Evolutionary conservation across 805 yeast genomes (phyloP).

Genomic region (Candida sithepensis): DNA sequence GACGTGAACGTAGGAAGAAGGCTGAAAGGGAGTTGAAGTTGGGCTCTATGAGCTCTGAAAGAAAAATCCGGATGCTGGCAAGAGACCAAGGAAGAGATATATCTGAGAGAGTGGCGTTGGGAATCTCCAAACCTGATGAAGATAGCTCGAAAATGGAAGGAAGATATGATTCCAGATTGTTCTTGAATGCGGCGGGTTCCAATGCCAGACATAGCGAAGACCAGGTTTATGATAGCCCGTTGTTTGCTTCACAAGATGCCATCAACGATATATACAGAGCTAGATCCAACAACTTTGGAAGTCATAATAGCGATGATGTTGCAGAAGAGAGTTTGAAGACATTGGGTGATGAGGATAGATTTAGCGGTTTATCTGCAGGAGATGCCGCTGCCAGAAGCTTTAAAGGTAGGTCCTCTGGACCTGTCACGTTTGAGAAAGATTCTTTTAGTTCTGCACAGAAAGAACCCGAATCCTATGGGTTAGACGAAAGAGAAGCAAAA

Average conservation of each 20-base stretch:
- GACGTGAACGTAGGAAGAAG: constrained; percentile 42
- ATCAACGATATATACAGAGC: constrained; percentile 48
- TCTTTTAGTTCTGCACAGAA: not conserved
- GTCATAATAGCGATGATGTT: constrained; percentile 19
- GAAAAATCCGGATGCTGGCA: constrained; percentile 40
- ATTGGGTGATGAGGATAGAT: constrained; percentile 10
- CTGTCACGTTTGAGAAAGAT: constrained; percentile 28
- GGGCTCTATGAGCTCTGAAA: constrained; percentile 43
- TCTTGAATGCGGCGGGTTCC: constrained; percentile 39
- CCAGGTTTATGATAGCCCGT: constrained; percentile 55
- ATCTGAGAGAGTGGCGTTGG: constrained; percentile 53
- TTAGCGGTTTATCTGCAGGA: constrained; percentile 10
- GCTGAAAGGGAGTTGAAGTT: constrained; percentile 45
- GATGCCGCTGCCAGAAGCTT: constrained; percentile 6
- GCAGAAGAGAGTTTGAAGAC: constrained; percentile 8
- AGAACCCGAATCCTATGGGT: not conserved
- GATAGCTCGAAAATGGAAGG: constrained; percentile 31
- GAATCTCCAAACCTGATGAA: constrained; percentile 33
- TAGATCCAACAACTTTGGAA: constrained; percentile 23
- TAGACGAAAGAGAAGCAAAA: not conserved
- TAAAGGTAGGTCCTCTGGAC: constrained; percentile 12
- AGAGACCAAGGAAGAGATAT: constrained; percentile 47
- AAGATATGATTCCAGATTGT: constrained; percentile 58
- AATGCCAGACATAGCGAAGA: constrained; percentile 38
- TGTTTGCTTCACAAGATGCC: constrained; percentile 52